Evolutionary conservation across 1,139 yeast genomes (phyloP).

Genomic region (Sugiyamaella castrensis): DNA sequence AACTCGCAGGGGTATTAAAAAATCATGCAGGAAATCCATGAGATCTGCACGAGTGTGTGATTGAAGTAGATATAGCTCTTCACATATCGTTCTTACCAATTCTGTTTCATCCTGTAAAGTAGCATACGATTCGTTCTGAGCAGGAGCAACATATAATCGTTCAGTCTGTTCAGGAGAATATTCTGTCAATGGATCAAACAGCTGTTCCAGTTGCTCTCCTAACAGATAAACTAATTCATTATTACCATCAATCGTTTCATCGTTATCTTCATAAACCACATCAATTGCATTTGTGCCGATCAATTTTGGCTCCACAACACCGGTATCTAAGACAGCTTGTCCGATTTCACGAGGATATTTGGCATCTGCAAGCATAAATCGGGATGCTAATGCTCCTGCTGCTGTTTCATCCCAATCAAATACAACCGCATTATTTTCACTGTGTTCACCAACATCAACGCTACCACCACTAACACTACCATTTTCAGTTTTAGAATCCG

Average conservation of each 20-base stretch:
- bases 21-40: constrained; percentile 71
- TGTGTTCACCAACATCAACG: constrained; percentile 1
- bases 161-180: constrained; percentile 89
- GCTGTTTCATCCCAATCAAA: constrained; percentile 63
- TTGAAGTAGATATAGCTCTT: constrained; percentile 68
- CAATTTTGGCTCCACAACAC: constrained; percentile 56
- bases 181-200: constrained; percentile 85
- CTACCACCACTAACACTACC: not conserved
- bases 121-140: constrained; percentile 17
- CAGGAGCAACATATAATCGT: constrained; percentile 57
- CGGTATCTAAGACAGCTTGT: constrained; percentile 47
- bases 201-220: constrained; percentile 82
- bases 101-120: constrained; percentile 31
- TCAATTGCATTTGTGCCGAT: constrained; percentile 63
- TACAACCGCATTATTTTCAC: constrained; percentile 14
- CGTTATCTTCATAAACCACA: constrained; percentile 62
- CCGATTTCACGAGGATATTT: constrained; percentile 60
- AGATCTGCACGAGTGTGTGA: constrained; percentile 68
- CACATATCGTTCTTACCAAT: constrained; percentile 48
- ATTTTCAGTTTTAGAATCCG: not conserved
- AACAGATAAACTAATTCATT: constrained; percentile 69
- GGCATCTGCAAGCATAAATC: constrained; percentile 51
- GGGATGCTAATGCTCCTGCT: constrained; percentile 71
- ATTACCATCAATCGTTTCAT: constrained; percentile 56
- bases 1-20: constrained; percentile 74